phyloP scores from a whole-genome alignment of 2,329 filamentous ascomycete genomes.

The Epichloe sylvatica region DNA sequence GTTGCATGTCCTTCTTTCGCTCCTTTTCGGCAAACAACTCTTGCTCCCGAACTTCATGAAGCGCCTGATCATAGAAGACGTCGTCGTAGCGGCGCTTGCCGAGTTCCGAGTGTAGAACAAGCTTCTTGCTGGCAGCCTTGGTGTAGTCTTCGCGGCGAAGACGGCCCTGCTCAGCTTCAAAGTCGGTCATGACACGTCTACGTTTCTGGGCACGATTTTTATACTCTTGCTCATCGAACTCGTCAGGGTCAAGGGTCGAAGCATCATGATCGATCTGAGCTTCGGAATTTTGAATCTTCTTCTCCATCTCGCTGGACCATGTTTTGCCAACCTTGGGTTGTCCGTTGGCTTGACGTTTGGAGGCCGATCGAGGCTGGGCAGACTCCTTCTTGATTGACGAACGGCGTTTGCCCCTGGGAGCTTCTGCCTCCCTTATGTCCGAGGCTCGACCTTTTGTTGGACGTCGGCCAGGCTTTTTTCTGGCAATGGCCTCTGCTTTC shows the following conservation, averaged over 20 bases:
- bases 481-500: slow-evolving; percentile 14
- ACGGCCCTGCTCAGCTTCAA: slow-evolving; percentile 52
- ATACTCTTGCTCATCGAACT: slow-evolving; percentile 33
- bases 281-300: slow-evolving; percentile 25
- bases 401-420: slow-evolving; percentile 35
- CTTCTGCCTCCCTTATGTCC: slow-evolving; percentile 35
- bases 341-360: slow-evolving; percentile 48
- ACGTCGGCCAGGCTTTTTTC: slow-evolving; percentile 20
- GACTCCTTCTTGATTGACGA: slow-evolving; percentile 36
- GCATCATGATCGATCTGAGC: slow-evolving; percentile 33
- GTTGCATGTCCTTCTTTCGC: slow-evolving; percentile 98
- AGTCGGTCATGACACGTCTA: slow-evolving; percentile 47
- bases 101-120: slow-evolving; percentile 53
- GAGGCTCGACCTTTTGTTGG: slow-evolving; percentile 37
- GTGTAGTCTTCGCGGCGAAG: slow-evolving; percentile 46
- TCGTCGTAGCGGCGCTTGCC: slow-evolving; percentile 66
- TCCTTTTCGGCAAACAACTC: slow-evolving; percentile 93
- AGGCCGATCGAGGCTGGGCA: slow-evolving; percentile 32
- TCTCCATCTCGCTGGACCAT: slow-evolving; percentile 39
- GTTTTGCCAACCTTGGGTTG: slow-evolving; percentile 47
- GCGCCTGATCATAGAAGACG: slow-evolving; percentile 64
- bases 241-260: slow-evolving; percentile 27
- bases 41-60: slow-evolving; percentile 75
- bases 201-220: slow-evolving; percentile 52
- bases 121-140: slow-evolving; percentile 42